A percentile compares a stretch with the other conserved stretches of the same genome.
These are phyloP conservation scores for Nakazawaea ernobii DNA, from an alignment of 805 yeast genomes.

Conservation along the genomic window DNA sequence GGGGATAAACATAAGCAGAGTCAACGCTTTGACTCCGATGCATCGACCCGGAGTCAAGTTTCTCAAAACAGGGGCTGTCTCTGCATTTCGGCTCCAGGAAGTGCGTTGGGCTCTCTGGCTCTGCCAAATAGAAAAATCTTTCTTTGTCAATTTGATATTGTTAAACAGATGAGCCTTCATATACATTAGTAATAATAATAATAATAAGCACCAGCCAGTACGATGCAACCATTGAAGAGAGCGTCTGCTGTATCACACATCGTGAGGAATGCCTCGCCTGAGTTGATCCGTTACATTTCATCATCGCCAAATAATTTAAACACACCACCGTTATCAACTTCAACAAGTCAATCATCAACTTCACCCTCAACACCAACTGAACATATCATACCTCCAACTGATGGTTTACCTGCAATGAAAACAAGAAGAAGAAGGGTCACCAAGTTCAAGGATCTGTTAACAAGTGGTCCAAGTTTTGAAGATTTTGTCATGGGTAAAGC, in stretches of 20 bases:
- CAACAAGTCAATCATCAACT: neutral
- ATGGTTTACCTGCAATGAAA: constrained; percentile 13
- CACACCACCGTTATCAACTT: neutral
- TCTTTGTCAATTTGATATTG: neutral
- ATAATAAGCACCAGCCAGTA: neutral
- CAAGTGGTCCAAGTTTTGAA: constrained; percentile 87
- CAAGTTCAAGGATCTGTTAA: constrained; percentile 61
- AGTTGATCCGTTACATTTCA: neutral
- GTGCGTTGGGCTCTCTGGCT: constrained; percentile 5
- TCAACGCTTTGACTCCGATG: neutral
- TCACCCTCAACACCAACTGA: neutral
- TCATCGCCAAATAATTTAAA: neutral
- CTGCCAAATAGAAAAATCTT: neutral
- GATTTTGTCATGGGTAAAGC: constrained; percentile 87
- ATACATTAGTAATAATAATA: no score
- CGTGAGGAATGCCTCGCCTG: neutral
- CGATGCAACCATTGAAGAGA: neutral
- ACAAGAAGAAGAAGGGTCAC: constrained; percentile 46
- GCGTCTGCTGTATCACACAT: neutral
- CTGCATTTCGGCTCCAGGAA: constrained; percentile 7
- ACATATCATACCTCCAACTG: constrained; percentile 7
- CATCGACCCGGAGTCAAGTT: neutral
- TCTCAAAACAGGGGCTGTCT: neutral
- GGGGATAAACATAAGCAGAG: neutral
- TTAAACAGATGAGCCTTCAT: no score